Conservation (phyloP, 768 basidiomycete species). For the Mycena haematopus region DNA sequence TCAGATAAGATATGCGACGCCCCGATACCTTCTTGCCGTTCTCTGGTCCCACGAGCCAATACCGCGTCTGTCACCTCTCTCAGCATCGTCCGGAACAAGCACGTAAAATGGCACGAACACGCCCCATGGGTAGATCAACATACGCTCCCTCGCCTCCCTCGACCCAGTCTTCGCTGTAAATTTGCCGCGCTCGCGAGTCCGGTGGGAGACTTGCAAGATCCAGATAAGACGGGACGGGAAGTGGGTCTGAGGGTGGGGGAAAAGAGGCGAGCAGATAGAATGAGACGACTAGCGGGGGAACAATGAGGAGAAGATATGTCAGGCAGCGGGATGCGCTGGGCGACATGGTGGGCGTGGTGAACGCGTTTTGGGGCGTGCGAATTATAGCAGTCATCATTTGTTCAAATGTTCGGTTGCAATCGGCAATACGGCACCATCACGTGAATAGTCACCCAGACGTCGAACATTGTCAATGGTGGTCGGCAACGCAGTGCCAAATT, state of each 20-base stretch:
- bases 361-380: slow-evolving; percentile 18
- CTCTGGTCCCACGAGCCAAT: slow-evolving; percentile 80
- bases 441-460: background rate
- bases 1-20: slow-evolving; percentile 26
- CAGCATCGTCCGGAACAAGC: background rate
- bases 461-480: too few relatives aligned
- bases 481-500: too few relatives aligned
- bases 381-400: background rate
- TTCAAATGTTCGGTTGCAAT: background rate
- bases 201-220: slow-evolving; percentile 67
- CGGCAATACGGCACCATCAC: background rate
- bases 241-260: slow-evolving; percentile 56
- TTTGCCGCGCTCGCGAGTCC: slow-evolving; percentile 62
- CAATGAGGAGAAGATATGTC: slow-evolving; percentile 60
- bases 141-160: slow-evolving; percentile 60
- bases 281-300: slow-evolving; percentile 65
- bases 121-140: slow-evolving; percentile 68
- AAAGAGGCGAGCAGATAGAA: slow-evolving; percentile 71
- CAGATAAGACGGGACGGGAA: slow-evolving; percentile 53
- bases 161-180: slow-evolving; percentile 78
- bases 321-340: slow-evolving; percentile 34
- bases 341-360: slow-evolving; percentile 23
- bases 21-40: slow-evolving; percentile 62
- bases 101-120: slow-evolving; percentile 45
- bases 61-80: slow-evolving; percentile 57